Evolutionary conservation across 2,329 filamentous ascomycete species (phyloP).

Genomic region (Penicillium sp.): DNA sequence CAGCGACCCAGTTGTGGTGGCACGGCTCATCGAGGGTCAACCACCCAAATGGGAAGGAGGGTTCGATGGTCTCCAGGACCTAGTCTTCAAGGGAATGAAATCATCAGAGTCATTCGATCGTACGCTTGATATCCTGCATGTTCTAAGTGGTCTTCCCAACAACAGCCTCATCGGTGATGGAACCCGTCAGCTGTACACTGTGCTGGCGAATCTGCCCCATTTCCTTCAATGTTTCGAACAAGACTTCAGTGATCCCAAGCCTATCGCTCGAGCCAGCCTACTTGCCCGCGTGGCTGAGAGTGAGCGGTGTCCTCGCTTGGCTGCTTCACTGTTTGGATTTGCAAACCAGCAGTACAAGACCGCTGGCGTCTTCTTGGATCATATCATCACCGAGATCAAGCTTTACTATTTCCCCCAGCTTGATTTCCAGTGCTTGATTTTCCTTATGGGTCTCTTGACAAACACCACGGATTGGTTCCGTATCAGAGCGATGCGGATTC

Average conservation of each 20-base stretch:
- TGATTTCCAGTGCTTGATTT: conserved; percentile 83
- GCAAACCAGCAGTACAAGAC: conserved; percentile 66
- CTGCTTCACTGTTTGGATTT: conserved; percentile 69
- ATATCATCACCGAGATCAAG: conserved; percentile 72
- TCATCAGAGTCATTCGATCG: conserved; percentile 80
- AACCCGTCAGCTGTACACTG: conserved; percentile 76
- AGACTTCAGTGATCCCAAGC: conserved; percentile 55
- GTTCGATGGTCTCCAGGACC: conserved; percentile 81
- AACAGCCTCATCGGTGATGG: conserved; percentile 81
- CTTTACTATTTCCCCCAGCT: conserved; percentile 77
- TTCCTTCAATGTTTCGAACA: conserved; percentile 80
- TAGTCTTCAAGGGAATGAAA: conserved; percentile 88
- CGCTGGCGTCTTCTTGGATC: conserved; percentile 73
- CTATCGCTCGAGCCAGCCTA: conserved; percentile 65
- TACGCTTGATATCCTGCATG: conserved; percentile 75
- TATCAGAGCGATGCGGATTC: conserved; percentile 85
- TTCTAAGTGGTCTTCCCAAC: conserved; percentile 74
- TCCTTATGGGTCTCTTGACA: conserved; percentile 86
- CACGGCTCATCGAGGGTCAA: conserved; percentile 72
- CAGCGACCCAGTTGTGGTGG: conserved; percentile 66
- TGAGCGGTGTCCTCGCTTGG: conserved; percentile 68
- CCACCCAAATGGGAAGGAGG: conserved; percentile 84
- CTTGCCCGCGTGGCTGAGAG: conserved; percentile 72
- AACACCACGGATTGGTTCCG: conserved; percentile 90
- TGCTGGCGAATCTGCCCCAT: conserved; percentile 88